Base-by-base conservation (phyloP, 2,329 filamentous ascomycete species). In the Lachnellula willkommii region DNA sequence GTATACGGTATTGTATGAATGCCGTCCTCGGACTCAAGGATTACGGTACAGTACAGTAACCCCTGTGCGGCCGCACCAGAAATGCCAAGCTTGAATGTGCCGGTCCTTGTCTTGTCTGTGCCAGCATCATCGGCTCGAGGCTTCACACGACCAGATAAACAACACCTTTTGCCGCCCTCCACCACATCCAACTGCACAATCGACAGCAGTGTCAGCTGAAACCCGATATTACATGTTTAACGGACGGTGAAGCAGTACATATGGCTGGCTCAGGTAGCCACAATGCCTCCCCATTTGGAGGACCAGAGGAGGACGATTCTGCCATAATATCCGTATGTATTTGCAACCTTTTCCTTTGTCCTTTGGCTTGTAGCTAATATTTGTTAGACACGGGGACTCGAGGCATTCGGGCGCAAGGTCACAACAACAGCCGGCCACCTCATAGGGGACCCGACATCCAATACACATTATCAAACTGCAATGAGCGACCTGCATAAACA, bases 371-470 rank as follows among this genome's bases (percentile, higher is more conserved):
- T 14, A 8, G 40, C 54, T 63, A 52, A 58, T 42, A 20, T 6
- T 15, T 43, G 32, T 26, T 64, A 96, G 91, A 85, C 90, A 54
- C 88, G 90, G 66, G 89, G 94, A 62, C 77, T 97, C 66, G 92
- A 96, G 75, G 89, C 90, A 54, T 96, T 99, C 73, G 85, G 91
- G 64, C 86, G 93, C 69, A 99, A 96, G 75, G 91, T 97, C 60
- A 94, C 92, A 32, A 90, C 90, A 28, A 97, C 94, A 20, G 94
- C 94, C 55, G 89, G 85, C 68, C 91, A 95, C 72, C 79, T 99
- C 64, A 95, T 97, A 68, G 87, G 82, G 64, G 82, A 86, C 72
- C 79, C 70, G 65, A 77, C 68, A 66, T 79, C 74, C 70, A 79
- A 70, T 68, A 73, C 78, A 56, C 87, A 91, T 73, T 97, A 96